Evolutionary conservation across 2,329 filamentous ascomycete genomes (phyloP).

Genomic region (Incumbomyces delicatus): DNA sequence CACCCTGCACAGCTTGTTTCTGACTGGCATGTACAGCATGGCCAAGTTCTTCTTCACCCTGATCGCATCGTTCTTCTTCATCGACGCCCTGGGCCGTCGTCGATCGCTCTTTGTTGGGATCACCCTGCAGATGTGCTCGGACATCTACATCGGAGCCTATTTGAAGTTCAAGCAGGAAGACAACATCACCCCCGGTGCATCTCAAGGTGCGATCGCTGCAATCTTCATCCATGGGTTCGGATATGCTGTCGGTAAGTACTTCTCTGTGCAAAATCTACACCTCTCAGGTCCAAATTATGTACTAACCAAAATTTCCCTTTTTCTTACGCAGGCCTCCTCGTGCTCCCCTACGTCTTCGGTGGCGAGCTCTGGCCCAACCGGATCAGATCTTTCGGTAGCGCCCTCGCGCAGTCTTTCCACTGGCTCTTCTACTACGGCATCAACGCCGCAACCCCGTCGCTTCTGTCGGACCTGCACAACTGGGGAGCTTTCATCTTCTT

Average conservation of each 20-base stretch:
- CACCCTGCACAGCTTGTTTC: slow-evolving; percentile 28
- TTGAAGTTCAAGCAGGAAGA: slow-evolving; percentile 27
- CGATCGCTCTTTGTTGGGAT: slow-evolving; percentile 30
- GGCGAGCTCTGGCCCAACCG: slow-evolving; percentile 38
- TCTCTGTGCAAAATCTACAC: too few relatives aligned
- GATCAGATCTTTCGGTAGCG: slow-evolving; percentile 36
- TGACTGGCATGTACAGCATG: slow-evolving; percentile 34
- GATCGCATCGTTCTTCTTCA: slow-evolving; percentile 36
- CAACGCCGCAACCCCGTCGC: slow-evolving; percentile 26
- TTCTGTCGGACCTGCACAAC: slow-evolving; percentile 28
- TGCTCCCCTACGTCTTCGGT: slow-evolving; percentile 38
- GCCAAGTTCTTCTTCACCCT: slow-evolving; percentile 36
- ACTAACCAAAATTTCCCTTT: too few relatives aligned
- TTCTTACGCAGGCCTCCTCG: slow-evolving; percentile 24
- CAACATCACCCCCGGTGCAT: slow-evolving; percentile 23
- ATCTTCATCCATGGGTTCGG: slow-evolving; percentile 40
- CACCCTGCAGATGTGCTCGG: slow-evolving; percentile 31
- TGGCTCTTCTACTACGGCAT: slow-evolving; percentile 37
- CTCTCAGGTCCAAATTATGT: too few relatives aligned
- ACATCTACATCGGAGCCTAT: slow-evolving; percentile 34
- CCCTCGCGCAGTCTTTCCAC: slow-evolving; percentile 32
- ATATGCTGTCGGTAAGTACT: slow-evolving; percentile 23
- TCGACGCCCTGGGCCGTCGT: slow-evolving; percentile 35
- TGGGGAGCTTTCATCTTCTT: slow-evolving; percentile 39
- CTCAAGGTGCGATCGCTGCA: slow-evolving; percentile 33